Percentiles rank a stretch among this genome's conserved stretches.
Evolutionary conservation across 1,284 basidiomycete genomes (phyloP).

Genomic region (Stereum hirsutum): DNA sequence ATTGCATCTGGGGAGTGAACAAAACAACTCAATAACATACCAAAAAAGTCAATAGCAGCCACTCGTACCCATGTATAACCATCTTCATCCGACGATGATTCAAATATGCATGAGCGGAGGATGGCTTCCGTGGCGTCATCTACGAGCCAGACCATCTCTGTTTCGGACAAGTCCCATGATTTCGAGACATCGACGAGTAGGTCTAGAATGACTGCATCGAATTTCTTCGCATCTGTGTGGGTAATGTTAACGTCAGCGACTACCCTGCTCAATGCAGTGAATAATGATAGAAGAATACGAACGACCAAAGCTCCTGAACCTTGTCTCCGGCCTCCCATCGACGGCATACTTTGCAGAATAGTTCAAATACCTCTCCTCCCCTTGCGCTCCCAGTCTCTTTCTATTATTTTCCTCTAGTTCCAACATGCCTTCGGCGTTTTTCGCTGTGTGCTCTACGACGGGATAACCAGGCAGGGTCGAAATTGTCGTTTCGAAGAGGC

Average conservation of each 20-base stretch:
- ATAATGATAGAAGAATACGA: background rate
- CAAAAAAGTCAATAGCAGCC: background rate
- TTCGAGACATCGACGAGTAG: constrained; percentile 21
- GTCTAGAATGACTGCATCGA: constrained; percentile 42
- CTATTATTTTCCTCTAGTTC: constrained; percentile 27
- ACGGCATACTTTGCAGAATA: constrained; percentile 47
- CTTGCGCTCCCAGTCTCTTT: constrained; percentile 22
- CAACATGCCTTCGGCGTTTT: constrained; percentile 29
- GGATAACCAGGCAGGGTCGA: constrained; percentile 31
- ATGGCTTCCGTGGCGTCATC: constrained; percentile 28
- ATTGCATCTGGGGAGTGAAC: background rate
- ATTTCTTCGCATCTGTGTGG: constrained; percentile 21
- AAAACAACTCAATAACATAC: background rate
- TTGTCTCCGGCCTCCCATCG: constrained; percentile 37
- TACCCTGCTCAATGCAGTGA: background rate
- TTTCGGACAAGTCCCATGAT: constrained; percentile 11
- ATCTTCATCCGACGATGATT: constrained; percentile 31
- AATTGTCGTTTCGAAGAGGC: constrained; percentile 49
- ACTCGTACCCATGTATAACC: constrained; percentile 26
- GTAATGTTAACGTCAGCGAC: background rate
- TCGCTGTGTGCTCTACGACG: constrained; percentile 15
- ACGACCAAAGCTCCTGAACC: constrained; percentile 41
- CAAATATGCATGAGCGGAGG: constrained; percentile 25
- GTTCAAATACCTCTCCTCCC: constrained; percentile 28
- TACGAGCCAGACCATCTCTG: constrained; percentile 38